Percentiles rank a stretch among this genome's conserved stretches.
phyloP scores from a whole-genome alignment of 148 eudicot species.

The Chenopodium suecicum region DNA sequence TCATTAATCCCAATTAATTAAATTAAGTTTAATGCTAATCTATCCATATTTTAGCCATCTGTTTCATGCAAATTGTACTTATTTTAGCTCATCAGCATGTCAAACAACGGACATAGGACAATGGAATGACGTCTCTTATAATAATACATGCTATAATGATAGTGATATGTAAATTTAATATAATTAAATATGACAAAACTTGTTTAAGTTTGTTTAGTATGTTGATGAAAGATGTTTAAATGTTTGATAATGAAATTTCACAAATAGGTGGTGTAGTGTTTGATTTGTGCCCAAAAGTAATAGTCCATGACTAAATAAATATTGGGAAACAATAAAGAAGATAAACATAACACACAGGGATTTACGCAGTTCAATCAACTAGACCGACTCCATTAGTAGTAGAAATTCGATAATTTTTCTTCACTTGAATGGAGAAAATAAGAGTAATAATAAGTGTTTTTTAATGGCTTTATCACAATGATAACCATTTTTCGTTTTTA shows the following conservation, averaged over 20 bases:
- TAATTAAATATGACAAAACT: not conserved
- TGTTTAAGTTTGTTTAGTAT: constrained; percentile 10
- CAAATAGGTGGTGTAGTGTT: not conserved
- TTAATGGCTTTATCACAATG: too few species aligned
- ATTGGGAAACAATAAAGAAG: too few species aligned
- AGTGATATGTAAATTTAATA: not conserved
- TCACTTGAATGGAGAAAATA: too few species aligned
- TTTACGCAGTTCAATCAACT: too few species aligned
- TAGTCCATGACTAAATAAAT: too few species aligned
- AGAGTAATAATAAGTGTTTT: too few species aligned
- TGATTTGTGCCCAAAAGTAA: not conserved
- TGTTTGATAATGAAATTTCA: not conserved
- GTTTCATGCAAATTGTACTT: constrained; percentile 9
- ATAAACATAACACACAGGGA: too few species aligned
- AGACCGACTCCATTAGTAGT: too few species aligned
- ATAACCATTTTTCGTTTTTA: too few species aligned
- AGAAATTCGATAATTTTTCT: too few species aligned
- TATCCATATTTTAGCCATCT: not conserved
- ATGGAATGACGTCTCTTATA: constrained; percentile 10
- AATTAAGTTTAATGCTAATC: not conserved
- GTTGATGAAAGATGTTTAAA: constrained; percentile 3
- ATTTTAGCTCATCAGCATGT: constrained; percentile 5
- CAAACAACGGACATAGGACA: constrained; percentile 15
- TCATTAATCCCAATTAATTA: not conserved
- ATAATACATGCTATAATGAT: constrained; percentile 4